Percentiles rank a stretch among this genome's conserved stretches.
phyloP scores from a whole-genome alignment of 495 filamentous ascomycete genomes.

The Penicillium cosmopolitanum region DNA sequence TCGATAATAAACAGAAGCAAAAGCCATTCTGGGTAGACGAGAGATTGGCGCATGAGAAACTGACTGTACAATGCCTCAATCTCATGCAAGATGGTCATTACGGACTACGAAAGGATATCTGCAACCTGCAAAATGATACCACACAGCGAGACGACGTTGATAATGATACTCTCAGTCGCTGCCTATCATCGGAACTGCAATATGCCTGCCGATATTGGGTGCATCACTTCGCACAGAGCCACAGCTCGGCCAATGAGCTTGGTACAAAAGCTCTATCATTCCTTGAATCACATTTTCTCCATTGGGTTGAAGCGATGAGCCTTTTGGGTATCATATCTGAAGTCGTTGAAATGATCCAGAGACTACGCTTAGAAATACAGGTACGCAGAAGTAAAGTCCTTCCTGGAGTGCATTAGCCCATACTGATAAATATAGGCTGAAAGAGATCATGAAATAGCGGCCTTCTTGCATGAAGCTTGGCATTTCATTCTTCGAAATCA shows the following conservation, averaged over 20 bases:
- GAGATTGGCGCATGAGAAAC: not conserved
- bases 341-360: not conserved
- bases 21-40: not conserved
- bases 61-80: not conserved
- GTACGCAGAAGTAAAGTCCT: not conserved
- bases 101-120: too few relatives aligned
- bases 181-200: not conserved
- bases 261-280: not conserved
- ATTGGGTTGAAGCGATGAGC: not conserved
- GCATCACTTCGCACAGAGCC: not conserved
- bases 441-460: too few relatives aligned
- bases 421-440: not conserved
- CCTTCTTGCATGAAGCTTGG: too few relatives aligned
- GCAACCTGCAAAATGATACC: too few relatives aligned
- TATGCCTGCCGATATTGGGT: not conserved
- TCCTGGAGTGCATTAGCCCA: not conserved
- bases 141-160: not conserved
- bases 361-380: not conserved
- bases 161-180: not conserved
- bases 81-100: too few relatives aligned
- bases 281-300: not conserved
- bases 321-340: not conserved
- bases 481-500: too few relatives aligned
- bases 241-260: not conserved
- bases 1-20: not conserved